Evolutionary conservation across 305 asterid species (phyloP).

Genomic region (Stenogyne calaminthoides): DNA sequence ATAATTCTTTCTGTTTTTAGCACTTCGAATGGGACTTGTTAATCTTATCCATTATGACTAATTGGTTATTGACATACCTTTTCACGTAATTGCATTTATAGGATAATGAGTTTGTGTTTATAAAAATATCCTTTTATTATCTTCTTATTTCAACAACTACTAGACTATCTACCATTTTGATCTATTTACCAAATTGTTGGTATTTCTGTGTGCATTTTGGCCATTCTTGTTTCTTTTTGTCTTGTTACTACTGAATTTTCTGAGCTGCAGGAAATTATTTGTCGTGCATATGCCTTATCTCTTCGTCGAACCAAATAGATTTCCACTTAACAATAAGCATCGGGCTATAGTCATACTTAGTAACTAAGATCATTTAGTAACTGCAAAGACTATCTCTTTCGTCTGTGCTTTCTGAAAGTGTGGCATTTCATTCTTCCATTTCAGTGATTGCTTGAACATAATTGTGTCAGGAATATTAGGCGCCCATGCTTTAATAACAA

Average conservation of each 20-base stretch:
- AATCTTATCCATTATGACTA: not conserved
- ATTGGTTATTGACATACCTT: not conserved
- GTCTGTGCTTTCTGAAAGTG: not conserved
- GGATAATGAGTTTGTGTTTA: not conserved
- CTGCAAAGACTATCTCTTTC: not conserved
- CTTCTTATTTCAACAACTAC: not conserved
- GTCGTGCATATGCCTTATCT: not conserved
- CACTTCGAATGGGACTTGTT: not conserved
- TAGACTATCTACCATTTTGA: not conserved
- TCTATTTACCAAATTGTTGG: not conserved
- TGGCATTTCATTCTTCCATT: not conserved
- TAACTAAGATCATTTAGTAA: constrained; percentile 18
- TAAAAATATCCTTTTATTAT: not conserved
- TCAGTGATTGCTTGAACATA: not conserved
- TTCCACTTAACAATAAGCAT: not conserved
- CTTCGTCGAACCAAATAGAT: constrained; percentile 1
- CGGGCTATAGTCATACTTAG: constrained; percentile 9
- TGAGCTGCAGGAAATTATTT: not conserved
- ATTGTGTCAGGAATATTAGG: not conserved
- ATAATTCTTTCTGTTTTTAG: not conserved
- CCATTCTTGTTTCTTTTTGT: not conserved
- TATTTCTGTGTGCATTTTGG: not conserved
- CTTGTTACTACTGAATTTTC: constrained; percentile 1
- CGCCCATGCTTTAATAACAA: not conserved
- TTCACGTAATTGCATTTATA: not conserved